Percentiles rank a stretch among this genome's conserved stretches.
These are phyloP conservation scores for Furcasterigmium furcatum DNA, from an alignment of 2,329 filamentous ascomycete genomes.

Conservation along the genomic window DNA sequence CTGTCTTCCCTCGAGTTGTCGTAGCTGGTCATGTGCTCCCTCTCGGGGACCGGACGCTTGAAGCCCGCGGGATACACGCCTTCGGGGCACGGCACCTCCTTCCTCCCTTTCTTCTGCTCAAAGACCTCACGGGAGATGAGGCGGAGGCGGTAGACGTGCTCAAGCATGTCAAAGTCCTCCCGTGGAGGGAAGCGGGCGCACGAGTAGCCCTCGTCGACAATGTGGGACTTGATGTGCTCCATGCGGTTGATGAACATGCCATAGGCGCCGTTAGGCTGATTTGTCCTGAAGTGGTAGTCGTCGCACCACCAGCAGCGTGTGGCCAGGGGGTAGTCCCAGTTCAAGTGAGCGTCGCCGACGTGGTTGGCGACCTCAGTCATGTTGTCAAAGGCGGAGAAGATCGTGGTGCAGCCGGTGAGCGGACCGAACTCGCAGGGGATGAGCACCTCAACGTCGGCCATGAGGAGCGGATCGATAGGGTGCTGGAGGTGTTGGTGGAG, in stretches of 20 bases:
- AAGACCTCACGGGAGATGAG: conserved; percentile 24
- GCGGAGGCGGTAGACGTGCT: conserved; percentile 25
- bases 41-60: conserved; percentile 1
- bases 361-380: background rate
- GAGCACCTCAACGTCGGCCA: too few relatives aligned
- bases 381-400: background rate
- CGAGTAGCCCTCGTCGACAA: conserved; percentile 20
- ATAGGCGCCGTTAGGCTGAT: background rate
- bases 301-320: conserved; percentile 73
- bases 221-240: conserved; percentile 46
- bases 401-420: background rate
- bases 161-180: conserved; percentile 36
- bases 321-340: background rate
- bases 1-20: background rate
- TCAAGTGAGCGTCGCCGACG: background rate
- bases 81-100: conserved; percentile 12
- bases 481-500: too few relatives aligned
- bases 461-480: too few relatives aligned
- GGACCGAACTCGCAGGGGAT: background rate
- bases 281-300: conserved; percentile 52
- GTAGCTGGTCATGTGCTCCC: background rate
- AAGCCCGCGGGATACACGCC: conserved; percentile 10
- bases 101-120: conserved; percentile 10
- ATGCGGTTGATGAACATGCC: conserved; percentile 35
- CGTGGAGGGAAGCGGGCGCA: conserved; percentile 11